These are phyloP conservation scores for Ceratocystis albifundus DNA, from an alignment of 2,329 filamentous ascomycete species.

Conservation along the genomic window DNA sequence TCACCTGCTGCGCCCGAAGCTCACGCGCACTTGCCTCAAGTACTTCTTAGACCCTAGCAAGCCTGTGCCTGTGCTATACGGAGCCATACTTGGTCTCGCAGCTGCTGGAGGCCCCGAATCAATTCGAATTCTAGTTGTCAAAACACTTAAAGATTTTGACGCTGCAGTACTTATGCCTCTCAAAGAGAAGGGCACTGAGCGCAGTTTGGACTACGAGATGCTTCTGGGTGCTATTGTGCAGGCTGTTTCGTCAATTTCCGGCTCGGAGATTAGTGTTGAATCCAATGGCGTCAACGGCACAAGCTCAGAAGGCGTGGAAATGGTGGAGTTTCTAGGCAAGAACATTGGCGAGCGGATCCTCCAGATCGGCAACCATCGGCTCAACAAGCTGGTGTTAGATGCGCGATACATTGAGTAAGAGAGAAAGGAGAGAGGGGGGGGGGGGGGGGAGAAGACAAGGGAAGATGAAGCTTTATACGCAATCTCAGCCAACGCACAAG, in stretches of 20 bases:
- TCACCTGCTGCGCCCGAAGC: slow-evolving; percentile 70
- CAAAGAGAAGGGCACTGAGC: slow-evolving; percentile 38
- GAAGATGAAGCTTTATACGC: not conserved
- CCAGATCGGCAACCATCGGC: slow-evolving; percentile 35
- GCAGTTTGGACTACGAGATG: slow-evolving; percentile 43
- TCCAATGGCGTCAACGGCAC: slow-evolving; percentile 17
- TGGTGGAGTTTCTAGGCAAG: slow-evolving; percentile 45
- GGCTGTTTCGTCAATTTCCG: slow-evolving; percentile 38
- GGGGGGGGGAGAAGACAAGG: not conserved
- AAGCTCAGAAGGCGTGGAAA: slow-evolving; percentile 33
- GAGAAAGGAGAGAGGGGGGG: not conserved
- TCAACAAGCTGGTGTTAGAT: slow-evolving; percentile 44
- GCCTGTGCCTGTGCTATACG: slow-evolving; percentile 75
- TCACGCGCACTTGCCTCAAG: slow-evolving; percentile 87
- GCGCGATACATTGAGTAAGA: slow-evolving; percentile 40
- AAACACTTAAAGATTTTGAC: slow-evolving; percentile 46
- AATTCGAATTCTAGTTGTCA: slow-evolving; percentile 45
- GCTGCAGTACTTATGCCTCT: slow-evolving; percentile 42
- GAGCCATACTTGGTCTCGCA: slow-evolving; percentile 68
- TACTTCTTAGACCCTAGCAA: slow-evolving; percentile 80
- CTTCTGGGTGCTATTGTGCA: slow-evolving; percentile 46
- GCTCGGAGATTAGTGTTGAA: slow-evolving; percentile 26
- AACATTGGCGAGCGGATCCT: slow-evolving; percentile 42
- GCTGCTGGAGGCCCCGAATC: slow-evolving; percentile 59
- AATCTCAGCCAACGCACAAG: not conserved